Base-by-base conservation (phyloP, 805 yeast species). In the Kazachstania viticola region DNA sequence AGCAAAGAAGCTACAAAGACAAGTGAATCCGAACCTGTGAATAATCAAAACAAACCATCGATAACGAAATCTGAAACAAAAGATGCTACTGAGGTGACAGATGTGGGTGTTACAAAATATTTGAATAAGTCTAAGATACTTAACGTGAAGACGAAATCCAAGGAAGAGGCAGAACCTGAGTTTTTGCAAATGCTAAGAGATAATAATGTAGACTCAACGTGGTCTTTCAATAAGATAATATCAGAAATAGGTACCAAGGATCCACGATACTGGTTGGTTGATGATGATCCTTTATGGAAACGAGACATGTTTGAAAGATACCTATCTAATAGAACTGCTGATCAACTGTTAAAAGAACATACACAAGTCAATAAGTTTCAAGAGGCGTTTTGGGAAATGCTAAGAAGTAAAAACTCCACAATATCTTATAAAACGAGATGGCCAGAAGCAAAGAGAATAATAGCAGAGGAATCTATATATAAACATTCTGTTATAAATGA, bases 211-310 rank as follows among this genome's bases (percentile, higher is more conserved):
- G 85, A 78, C 49, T 67, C 79, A 0, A 68, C 79, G 0, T 80
- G 88, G 87, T 67, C 91, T 0, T 83, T 83, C 53, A 71, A 67
- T 30, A 62, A 62, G 35, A 78, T 80, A 1, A 73, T 84, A 56
- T 28, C 48, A 6, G 66, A 70, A 15, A 55, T 58, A 13, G 69
- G 79, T 35, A 65, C 79, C 13, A 49, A 46, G 3, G 75, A 78
- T 40, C 71, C 76, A 2, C 60, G 75, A 12, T 85, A 81, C 46
- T 80, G 88, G 87, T 54, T 63, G 5, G 54, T 82, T 2, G 56
- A 62, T 4, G 51, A 52, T 33, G 81, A 79, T 46, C 67, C 94
- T 0, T 44, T 76, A 13, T 58, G 64, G 40, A 67, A 87, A 33
- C 72, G 73, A 42, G 59, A 60, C 17, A 49, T 72, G 16, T 84